Evolutionary conservation across 2,329 filamentous ascomycete genomes (phyloP).

Genomic region (Chlorencoelia australis): DNA sequence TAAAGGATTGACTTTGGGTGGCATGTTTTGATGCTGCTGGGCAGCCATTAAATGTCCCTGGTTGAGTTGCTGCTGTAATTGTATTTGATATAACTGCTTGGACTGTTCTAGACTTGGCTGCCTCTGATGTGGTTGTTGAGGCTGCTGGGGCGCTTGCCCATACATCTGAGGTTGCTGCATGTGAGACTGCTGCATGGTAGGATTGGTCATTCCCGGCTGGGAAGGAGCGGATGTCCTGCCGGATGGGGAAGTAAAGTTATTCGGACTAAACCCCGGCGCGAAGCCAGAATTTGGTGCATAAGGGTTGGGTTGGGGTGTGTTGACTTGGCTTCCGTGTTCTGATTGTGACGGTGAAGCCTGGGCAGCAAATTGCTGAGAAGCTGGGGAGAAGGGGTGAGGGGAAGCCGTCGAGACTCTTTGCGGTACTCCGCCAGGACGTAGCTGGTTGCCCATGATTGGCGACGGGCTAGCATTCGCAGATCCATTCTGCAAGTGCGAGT

Average conservation of each 20-base stretch:
- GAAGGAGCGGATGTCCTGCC: constrained; percentile 44
- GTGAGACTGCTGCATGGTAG: constrained; percentile 32
- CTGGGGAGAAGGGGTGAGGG: constrained; percentile 80
- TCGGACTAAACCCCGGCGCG: constrained; percentile 46
- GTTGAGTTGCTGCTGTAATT: constrained; percentile 61
- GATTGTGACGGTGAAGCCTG: constrained; percentile 70
- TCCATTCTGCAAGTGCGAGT: constrained; percentile 74
- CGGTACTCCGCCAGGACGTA: constrained; percentile 58
- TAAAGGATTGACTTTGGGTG: constrained; percentile 26
- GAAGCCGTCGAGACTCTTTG: constrained; percentile 85
- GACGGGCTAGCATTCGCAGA: constrained; percentile 83
- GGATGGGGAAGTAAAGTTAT: constrained; percentile 47
- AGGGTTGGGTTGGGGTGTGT: constrained; percentile 63
- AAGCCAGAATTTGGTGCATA: constrained; percentile 53
- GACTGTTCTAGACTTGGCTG: constrained; percentile 55
- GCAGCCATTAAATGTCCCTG: constrained; percentile 40
- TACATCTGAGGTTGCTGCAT: constrained; percentile 29
- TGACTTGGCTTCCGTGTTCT: constrained; percentile 55
- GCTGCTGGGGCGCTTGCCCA: constrained; percentile 21
- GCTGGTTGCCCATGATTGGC: constrained; percentile 79
- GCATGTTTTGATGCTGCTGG: constrained; percentile 35
- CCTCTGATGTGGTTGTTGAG: constrained; percentile 32
- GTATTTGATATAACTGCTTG: constrained; percentile 72
- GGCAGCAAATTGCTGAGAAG: constrained; percentile 57
- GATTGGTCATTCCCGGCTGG: constrained; percentile 43